A percentile compares a stretch with the other conserved stretches of the same genome.
phyloP scores from a whole-genome alignment of 495 filamentous ascomycete genomes.

The Articulospora tetracladia region DNA sequence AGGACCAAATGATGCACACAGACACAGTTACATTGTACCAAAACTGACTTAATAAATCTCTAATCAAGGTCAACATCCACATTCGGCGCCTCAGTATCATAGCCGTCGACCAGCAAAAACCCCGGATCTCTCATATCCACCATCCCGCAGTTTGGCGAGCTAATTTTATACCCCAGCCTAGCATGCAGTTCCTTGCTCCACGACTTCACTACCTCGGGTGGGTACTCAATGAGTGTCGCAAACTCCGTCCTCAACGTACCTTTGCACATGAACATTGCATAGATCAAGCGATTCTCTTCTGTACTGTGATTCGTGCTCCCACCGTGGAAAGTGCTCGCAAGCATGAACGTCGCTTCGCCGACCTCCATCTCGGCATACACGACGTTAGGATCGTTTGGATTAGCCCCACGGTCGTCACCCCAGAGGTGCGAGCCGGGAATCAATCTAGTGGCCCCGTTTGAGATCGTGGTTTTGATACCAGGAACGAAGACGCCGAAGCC shows the following conservation, averaged over 20 bases:
- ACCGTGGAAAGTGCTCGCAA: constrained; percentile 28
- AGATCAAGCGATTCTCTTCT: constrained; percentile 26
- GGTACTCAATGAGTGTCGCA: constrained; percentile 3
- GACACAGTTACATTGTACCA: too few relatives aligned
- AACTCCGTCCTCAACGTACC: constrained; percentile 31
- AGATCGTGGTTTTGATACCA: constrained; percentile 29
- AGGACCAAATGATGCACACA: too few relatives aligned
- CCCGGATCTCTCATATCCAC: constrained; percentile 2
- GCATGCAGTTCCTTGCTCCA: background rate
- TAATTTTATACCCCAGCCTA: constrained; percentile 2
- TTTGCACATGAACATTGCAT: constrained; percentile 31
- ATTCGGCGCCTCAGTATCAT: background rate
- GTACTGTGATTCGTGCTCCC: constrained; percentile 23
- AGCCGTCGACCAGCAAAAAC: background rate
- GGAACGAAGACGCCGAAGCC: constrained; percentile 32
- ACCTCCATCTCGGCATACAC: constrained; percentile 24
- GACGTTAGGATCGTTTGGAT: constrained; percentile 11
- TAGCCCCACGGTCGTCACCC: constrained; percentile 20
- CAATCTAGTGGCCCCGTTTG: constrained; percentile 32
- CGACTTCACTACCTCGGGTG: background rate
- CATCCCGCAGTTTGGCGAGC: background rate
- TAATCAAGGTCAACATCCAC: background rate
- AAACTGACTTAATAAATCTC: background rate
- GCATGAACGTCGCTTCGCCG: constrained; percentile 26
- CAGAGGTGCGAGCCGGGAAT: constrained; percentile 28